Conservation (phyloP, 2,329 filamentous ascomycete genomes). For the Stagonosporopsis cucurbitacearum region DNA sequence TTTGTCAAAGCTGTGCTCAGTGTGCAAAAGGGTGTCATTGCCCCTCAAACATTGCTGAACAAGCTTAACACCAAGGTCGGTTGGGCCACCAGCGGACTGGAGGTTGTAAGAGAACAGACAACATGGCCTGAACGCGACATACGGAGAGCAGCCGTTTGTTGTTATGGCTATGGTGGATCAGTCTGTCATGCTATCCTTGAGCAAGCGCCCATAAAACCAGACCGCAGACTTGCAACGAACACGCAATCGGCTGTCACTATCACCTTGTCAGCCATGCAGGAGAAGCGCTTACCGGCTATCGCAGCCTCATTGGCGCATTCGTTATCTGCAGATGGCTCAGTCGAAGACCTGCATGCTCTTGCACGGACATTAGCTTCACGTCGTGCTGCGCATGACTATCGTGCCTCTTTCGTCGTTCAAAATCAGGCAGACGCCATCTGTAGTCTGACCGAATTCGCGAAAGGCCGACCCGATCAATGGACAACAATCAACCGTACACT, state of each 20-base stretch:
- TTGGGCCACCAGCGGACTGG: conserved; percentile 18
- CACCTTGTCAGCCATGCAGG: conserved; percentile 42
- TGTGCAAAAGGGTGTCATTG: conserved; percentile 46
- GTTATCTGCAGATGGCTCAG: conserved; percentile 27
- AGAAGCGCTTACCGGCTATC: conserved; percentile 35
- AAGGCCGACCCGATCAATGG: conserved; percentile 15
- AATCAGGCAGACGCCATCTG: conserved; percentile 28
- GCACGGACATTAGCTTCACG: conserved; percentile 39
- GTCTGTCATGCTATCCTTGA: conserved; percentile 55
- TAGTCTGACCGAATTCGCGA: conserved; percentile 22
- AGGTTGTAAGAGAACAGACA: conserved; percentile 12
- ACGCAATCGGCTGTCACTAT: conserved; percentile 17
- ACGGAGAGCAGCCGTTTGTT: conserved; percentile 52
- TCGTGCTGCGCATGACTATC: conserved; percentile 44
- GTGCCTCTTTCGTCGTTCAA: conserved; percentile 33
- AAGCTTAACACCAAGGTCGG: conserved; percentile 46
- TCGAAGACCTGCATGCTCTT: conserved; percentile 26
- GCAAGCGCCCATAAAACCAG: conserved; percentile 24
- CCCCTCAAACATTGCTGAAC: conserved; percentile 30
- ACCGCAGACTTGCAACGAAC: not conserved
- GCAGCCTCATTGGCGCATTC: conserved; percentile 33
- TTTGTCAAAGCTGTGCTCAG: conserved; percentile 49
- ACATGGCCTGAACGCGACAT: conserved; percentile 29
- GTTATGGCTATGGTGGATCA: conserved; percentile 55
- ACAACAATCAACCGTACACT: conserved; percentile 17